A percentile compares a stretch with the other conserved stretches of the same genome.
phyloP scores from a whole-genome alignment of 169 alveolate genomes.

The Cryptosporidium muris region DNA sequence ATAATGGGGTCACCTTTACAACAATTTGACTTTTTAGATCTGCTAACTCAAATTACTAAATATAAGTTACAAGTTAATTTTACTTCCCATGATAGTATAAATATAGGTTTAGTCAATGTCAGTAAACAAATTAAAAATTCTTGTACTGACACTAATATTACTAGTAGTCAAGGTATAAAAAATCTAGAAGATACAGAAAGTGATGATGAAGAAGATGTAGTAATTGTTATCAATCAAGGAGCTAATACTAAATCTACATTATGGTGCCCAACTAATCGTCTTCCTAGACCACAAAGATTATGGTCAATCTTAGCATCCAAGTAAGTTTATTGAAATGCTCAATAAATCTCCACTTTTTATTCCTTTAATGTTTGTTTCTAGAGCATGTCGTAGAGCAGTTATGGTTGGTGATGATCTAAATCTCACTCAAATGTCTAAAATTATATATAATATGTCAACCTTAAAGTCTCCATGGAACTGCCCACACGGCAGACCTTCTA shows the following conservation, averaged over 20 bases:
- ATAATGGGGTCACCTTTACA: slow-evolving; percentile 56
- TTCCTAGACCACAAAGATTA: slow-evolving; percentile 85
- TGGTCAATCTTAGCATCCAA: slow-evolving; percentile 88
- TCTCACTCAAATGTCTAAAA: slow-evolving; percentile 84
- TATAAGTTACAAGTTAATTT: neutral
- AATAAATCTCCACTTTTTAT: neutral
- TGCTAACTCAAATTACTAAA: slow-evolving; percentile 67
- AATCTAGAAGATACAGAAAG: slow-evolving; percentile 52
- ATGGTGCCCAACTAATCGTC: slow-evolving; percentile 42
- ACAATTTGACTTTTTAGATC: slow-evolving; percentile 71
- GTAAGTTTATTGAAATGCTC: slow-evolving; percentile 48
- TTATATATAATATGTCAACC: slow-evolving; percentile 84
- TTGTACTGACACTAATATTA: slow-evolving; percentile 71
- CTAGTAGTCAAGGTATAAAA: slow-evolving; percentile 24
- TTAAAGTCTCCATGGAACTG: slow-evolving; percentile 99
- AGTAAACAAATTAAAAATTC: neutral
- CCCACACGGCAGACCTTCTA: slow-evolving; percentile 99
- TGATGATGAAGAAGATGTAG: slow-evolving; percentile 70
- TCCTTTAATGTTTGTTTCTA: slow-evolving; percentile 17
- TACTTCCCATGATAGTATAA: too few species aligned
- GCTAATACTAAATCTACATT: slow-evolving; percentile 8
- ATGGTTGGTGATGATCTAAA: slow-evolving; percentile 95
- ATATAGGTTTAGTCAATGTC: too few species aligned
- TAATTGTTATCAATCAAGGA: slow-evolving; percentile 33
- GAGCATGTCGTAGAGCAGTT: slow-evolving; percentile 96